Conservation (phyloP, 2,329 filamentous ascomycete genomes). For the Colletotrichum magnum region DNA sequence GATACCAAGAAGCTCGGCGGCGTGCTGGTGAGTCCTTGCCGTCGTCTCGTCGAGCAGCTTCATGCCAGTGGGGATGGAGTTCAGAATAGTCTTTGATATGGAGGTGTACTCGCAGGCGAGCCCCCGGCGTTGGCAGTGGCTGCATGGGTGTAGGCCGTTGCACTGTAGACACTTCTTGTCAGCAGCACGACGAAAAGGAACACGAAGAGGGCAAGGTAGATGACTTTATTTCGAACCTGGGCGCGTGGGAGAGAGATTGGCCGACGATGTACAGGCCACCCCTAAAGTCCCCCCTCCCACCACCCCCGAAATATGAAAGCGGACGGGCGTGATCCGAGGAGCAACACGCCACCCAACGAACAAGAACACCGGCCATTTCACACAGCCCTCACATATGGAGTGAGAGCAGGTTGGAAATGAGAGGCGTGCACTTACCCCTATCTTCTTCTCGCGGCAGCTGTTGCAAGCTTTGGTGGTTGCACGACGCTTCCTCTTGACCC, state of each 20-base stretch:
- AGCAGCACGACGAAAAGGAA: background rate
- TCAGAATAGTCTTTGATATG: constrained; percentile 29
- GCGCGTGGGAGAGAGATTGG: no score
- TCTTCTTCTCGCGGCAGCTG: constrained; percentile 33
- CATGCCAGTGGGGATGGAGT: constrained; percentile 27
- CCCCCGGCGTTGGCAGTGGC: constrained; percentile 29
- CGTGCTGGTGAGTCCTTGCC: constrained; percentile 7
- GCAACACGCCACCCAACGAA: background rate
- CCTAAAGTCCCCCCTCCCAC: no score
- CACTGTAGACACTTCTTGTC: background rate
- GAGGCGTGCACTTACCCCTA: constrained; percentile 19
- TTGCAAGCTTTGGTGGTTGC: constrained; percentile 26
- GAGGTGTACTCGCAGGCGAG: constrained; percentile 26
- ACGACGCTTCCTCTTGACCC: constrained; percentile 29
- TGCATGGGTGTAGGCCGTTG: constrained; percentile 28
- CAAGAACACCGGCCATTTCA: no score
- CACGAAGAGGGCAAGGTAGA: no score
- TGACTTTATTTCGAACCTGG: no score
- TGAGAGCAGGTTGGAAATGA: background rate
- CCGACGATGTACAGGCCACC: no score
- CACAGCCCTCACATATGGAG: no score
- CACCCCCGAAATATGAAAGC: no score
- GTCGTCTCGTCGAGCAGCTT: constrained; percentile 20
- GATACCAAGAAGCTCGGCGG: constrained; percentile 16
- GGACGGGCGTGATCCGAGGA: background rate